Conservation (phyloP, 768 basidiomycete genomes). For the Suillus variegatus region DNA sequence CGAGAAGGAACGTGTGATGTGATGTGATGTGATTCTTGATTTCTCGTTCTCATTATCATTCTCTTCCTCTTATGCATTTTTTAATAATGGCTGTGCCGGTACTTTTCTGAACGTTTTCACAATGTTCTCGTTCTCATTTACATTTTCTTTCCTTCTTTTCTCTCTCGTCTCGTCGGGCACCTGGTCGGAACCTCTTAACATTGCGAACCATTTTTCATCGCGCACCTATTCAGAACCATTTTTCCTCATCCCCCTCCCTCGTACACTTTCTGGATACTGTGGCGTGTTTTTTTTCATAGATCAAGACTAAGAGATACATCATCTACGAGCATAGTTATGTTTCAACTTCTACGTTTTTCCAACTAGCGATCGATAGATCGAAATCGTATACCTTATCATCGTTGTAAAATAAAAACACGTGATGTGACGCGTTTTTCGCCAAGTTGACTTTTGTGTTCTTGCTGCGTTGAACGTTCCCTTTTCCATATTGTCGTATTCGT, state of each 20-base stretch:
- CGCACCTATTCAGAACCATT: not conserved
- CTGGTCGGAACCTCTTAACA: not conserved
- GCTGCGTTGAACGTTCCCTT: too few species aligned
- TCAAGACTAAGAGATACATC: not conserved
- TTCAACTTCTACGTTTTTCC: not conserved
- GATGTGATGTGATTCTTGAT: conserved; percentile 32
- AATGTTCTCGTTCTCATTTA: not conserved
- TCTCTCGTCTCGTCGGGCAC: conserved; percentile 3
- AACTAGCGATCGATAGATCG: not conserved
- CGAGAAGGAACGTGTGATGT: conserved; percentile 63
- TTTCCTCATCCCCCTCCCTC: not conserved
- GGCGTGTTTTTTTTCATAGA: not conserved
- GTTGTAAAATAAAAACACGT: conserved; percentile 6
- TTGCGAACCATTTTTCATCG: not conserved
- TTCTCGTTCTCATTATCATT: not conserved
- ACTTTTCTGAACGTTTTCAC: not conserved
- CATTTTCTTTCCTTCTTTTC: not conserved
- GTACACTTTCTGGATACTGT: not conserved
- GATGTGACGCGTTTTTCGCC: not conserved
- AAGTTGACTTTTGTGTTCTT: too few species aligned
- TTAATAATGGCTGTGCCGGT: conserved; percentile 1
- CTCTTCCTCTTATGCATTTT: conserved; percentile 1
- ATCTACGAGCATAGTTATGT: not conserved
- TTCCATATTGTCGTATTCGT: not conserved
- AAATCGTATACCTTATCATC: not conserved